phyloP scores from a whole-genome alignment of 257 asterid genomes.

The Petunia axillaris region DNA sequence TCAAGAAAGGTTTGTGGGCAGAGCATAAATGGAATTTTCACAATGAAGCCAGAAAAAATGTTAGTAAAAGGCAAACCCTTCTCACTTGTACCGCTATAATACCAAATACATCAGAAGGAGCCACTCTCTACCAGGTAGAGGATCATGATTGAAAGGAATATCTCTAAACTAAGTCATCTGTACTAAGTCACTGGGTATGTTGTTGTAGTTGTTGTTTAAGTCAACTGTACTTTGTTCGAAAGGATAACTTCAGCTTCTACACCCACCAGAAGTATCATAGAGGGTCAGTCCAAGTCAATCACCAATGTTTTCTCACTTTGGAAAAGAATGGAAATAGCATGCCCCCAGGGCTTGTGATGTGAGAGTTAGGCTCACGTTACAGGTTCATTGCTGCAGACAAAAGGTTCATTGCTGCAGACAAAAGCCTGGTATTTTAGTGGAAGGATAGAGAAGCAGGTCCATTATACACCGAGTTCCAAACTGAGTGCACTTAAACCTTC shows the following conservation, averaged over 20 bases:
- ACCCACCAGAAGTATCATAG: neutral
- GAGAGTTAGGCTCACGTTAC: too few species aligned
- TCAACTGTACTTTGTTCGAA: neutral
- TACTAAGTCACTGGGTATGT: too few species aligned
- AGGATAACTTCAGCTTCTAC: neutral
- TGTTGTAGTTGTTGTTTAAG: neutral
- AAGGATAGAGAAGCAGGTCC: too few species aligned
- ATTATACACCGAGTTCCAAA: too few species aligned
- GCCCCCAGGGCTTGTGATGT: too few species aligned
- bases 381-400: too few species aligned
- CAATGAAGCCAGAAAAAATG: neutral
- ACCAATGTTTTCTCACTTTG: conserved; percentile 17
- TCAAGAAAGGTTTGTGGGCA: neutral
- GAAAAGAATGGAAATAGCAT: neutral
- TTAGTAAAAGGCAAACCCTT: neutral
- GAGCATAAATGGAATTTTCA: neutral
- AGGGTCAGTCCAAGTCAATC: conserved; percentile 15
- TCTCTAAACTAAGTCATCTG: neutral
- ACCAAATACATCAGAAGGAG: neutral
- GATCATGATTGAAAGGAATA: neutral
- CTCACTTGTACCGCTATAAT: neutral
- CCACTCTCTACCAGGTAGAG: neutral
- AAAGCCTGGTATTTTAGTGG: too few species aligned
- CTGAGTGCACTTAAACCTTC: neutral
- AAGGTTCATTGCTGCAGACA: too few species aligned